Base-by-base conservation (phyloP, 306 rosid species). In the Trifolium dubium region DNA sequence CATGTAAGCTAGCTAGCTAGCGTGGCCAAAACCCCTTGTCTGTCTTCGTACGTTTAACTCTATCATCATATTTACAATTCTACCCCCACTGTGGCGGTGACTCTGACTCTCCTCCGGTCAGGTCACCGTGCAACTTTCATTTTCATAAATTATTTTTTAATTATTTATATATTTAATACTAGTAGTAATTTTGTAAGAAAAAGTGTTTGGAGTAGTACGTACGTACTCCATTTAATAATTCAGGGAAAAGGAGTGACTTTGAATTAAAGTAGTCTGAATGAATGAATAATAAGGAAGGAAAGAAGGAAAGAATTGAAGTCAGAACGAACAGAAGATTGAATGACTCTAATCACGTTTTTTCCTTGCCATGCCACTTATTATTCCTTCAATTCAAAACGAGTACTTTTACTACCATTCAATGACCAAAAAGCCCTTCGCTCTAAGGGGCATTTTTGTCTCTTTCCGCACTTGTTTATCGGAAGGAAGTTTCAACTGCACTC, bases 311-410 rank as follows among this genome's bases (percentile, higher is more conserved):
- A 83, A 54, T 56, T 69, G 73, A 84, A 78, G 86, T 77, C 81
- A 63, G 87, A 82, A 11, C 10, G 87, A 82, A 11, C 10, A 32
- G 39, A 59, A 77, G 63, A 51, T 59, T 37, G 76, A 39, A 65
- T 78, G 56, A 49, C 32, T 39, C 78, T 71, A 50, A 18, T 58
- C 88, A 81, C 88, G 85, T 80, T 84, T 77, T 74, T 64, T 32
- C n/a, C 69, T 78, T n/a, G n/a, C n/a, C n/a, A n/a, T 63, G 44
- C 67, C 78, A 75, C 77, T 72, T 69, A 14, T 34, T 17, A 11
- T 43, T 43, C 30, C 12, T n/a, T 40, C 61, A 60, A 30, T 23
- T 23, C 23, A 61, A 53, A 5, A 35, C 8, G 40, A 37, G 8
- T 5, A 35, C 8, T 6, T 5, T 2, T 35, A 5, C 1, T 56